Conservation (phyloP, 306 rosid genomes). For the Quercus cerris region DNA sequence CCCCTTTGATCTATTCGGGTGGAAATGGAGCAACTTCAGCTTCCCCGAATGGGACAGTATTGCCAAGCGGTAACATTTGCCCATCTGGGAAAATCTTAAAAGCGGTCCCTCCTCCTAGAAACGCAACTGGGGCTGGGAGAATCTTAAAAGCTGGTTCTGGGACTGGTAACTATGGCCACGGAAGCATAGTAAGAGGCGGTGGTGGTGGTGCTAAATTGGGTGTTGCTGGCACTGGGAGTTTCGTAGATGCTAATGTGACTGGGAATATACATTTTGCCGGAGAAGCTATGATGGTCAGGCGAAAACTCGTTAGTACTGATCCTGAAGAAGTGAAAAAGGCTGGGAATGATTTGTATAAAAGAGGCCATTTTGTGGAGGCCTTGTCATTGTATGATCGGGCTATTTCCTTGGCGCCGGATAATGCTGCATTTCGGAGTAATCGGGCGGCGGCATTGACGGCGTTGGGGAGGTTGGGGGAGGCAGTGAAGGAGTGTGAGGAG, state of each 20-base stretch:
- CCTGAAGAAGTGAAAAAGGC: conserved; percentile 80
- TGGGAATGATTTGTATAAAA: conserved; percentile 81
- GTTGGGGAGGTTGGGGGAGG: conserved; percentile 65
- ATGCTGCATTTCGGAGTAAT: conserved; percentile 75
- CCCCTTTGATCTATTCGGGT: too few species aligned
- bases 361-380: conserved; percentile 72
- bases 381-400: conserved; percentile 79
- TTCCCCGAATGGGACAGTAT: too few species aligned
- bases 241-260: neutral
- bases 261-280: neutral
- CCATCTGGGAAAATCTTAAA: conserved; percentile 78
- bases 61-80: conserved; percentile 66
- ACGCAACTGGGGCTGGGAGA: conserved; percentile 38
- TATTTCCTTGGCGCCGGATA: conserved; percentile 61
- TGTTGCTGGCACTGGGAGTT: neutral
- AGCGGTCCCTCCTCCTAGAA: conserved; percentile 23
- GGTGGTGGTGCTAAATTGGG: conserved; percentile 30
- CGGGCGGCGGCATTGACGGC: conserved; percentile 90
- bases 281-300: neutral
- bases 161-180: conserved; percentile 79
- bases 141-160: conserved; percentile 76
- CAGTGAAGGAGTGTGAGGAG: conserved; percentile 81
- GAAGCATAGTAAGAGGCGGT: conserved; percentile 89
- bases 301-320: conserved; percentile 30
- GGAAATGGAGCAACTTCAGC: too few species aligned